Base-by-base conservation (phyloP, 2,329 filamentous ascomycete genomes). In the Grosmannia serpens region DNA sequence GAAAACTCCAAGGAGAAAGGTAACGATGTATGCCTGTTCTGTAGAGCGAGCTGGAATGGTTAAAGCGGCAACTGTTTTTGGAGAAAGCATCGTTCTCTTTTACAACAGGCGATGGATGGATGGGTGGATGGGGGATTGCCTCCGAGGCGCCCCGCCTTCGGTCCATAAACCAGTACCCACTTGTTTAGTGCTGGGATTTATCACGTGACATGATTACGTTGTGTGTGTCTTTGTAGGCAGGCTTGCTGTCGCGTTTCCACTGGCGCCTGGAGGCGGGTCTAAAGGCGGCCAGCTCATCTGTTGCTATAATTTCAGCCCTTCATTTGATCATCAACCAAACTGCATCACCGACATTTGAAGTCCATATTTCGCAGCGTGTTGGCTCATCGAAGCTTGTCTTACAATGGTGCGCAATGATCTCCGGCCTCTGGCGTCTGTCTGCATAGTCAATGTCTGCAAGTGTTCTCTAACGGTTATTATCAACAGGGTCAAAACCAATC, bases 401-500 rank as follows among this genome's bases (percentile, higher is more conserved):
- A 56, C 11, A 17, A 56, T 56, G 55, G 55, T 56, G 51, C 15
- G 53, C n/a, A 29, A 8, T 29, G 4, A 17, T 10, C 7, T n/a
- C n/a, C 11, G 10, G n/a, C 13, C 11, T 52, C 15, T 11, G 15
- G 4, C 27, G 35, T 11, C 13, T 27, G n/a, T n/a, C 4, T n/a
- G 41, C 38, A 13, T 20, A 26, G 3, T 24, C 24, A 55, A 50
- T 50, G 15, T 20, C 24, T 2, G 24, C 10, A 20, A 33, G 17
- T 20, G 20, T 33, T 27, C 11, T 44, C 55, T 57, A 53, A 57
- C 49, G 46, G 9, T 35, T 2, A 4, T 13, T 55, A 59, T 55
- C n/a, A n/a, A 47, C 65, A 91, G 88, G 88, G 88, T 80, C 87
- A 89, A 75, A 86, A 87, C 66, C 87, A 95, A 73, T 96, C 91